Percentiles rank a stretch among this genome's conserved stretches.
Evolutionary conservation across 2,329 filamentous ascomycete genomes (phyloP).

Genomic region (Raffaelea arxii): DNA sequence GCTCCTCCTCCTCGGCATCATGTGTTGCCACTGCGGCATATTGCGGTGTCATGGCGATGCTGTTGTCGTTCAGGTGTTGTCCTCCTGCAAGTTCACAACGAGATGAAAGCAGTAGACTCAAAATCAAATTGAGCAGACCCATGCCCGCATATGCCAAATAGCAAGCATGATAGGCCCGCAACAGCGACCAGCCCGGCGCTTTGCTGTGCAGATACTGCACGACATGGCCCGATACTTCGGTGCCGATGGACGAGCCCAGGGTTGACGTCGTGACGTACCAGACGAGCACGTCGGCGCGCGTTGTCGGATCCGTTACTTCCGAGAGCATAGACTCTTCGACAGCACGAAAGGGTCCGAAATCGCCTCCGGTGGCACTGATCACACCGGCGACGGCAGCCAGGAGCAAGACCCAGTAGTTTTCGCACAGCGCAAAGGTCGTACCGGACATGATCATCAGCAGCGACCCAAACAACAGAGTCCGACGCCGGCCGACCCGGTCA

Average conservation of each 20-base stretch:
- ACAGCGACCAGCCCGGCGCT: conserved; percentile 36
- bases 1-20: neutral
- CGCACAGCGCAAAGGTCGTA: conserved; percentile 39
- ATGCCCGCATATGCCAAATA: conserved; percentile 50
- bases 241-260: conserved; percentile 45
- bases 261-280: conserved; percentile 54
- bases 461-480: conserved; percentile 42
- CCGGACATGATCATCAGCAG: conserved; percentile 49
- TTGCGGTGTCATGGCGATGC: conserved; percentile 3
- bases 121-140: conserved; percentile 39
- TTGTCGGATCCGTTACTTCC: conserved; percentile 45
- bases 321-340: conserved; percentile 57
- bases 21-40: neutral
- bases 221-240: conserved; percentile 39
- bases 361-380: conserved; percentile 51
- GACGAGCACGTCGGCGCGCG: conserved; percentile 51
- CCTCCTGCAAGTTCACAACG: conserved; percentile 47
- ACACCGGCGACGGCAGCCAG: conserved; percentile 50
- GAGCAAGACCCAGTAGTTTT: conserved; percentile 50
- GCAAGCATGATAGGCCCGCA: conserved; percentile 44
- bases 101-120: conserved; percentile 35
- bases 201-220: conserved; percentile 33
- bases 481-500: conserved; percentile 46
- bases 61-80: conserved; percentile 9
- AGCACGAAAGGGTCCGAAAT: conserved; percentile 58